Evolutionary conservation across 2,329 filamentous ascomycete genomes (phyloP).

Genomic region (Exophiala sideris): DNA sequence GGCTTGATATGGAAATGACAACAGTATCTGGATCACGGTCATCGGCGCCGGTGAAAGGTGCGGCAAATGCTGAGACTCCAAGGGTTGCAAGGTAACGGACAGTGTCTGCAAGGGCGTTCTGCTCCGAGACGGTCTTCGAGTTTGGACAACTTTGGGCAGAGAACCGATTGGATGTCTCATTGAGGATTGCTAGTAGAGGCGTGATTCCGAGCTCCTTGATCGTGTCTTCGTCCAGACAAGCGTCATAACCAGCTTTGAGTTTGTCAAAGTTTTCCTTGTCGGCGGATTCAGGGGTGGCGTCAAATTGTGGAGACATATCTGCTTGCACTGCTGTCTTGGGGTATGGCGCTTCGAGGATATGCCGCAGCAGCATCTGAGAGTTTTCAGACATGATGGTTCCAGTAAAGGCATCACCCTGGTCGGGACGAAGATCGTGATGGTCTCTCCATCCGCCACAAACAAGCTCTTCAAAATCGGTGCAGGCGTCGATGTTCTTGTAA

Average conservation of each 20-base stretch:
- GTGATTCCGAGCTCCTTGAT: constrained; percentile 55
- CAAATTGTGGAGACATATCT: constrained; percentile 19
- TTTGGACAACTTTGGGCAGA: constrained; percentile 24
- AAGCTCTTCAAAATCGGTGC: constrained; percentile 65
- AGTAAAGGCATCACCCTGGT: constrained; percentile 60
- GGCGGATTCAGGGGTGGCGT: constrained; percentile 15
- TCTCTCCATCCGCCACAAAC: constrained; percentile 66
- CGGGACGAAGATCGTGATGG: constrained; percentile 62
- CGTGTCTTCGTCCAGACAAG: constrained; percentile 61
- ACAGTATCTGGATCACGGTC: constrained; percentile 56
- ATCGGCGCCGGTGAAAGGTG: constrained; percentile 41
- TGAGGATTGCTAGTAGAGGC: constrained; percentile 57
- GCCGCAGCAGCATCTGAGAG: constrained; percentile 57
- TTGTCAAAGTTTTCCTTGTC: constrained; percentile 61
- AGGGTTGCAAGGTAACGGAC: constrained; percentile 37
- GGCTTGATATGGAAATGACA: constrained; percentile 46
- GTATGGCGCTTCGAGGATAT: constrained; percentile 61
- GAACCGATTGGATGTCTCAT: constrained; percentile 45
- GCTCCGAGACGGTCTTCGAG: constrained; percentile 17
- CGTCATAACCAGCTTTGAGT: constrained; percentile 61
- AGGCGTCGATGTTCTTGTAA: constrained; percentile 63
- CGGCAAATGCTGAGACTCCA: constrained; percentile 37
- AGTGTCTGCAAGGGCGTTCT: constrained; percentile 34
- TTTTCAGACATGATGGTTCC: constrained; percentile 61
- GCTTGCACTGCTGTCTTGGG: constrained; percentile 28